Conservation (phyloP, 805 yeast genomes). For the Saturnispora ahearnii region DNA sequence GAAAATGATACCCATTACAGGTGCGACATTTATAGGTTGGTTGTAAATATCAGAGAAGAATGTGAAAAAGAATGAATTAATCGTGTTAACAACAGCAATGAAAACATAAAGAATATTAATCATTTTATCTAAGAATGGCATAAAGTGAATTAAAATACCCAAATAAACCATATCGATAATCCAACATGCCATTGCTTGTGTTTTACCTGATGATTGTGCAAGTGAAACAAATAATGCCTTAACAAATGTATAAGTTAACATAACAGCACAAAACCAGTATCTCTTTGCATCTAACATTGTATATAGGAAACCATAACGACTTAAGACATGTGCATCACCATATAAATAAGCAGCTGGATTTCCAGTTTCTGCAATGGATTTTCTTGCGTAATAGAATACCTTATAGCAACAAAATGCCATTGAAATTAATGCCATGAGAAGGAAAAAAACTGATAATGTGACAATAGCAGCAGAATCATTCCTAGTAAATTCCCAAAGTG, state of each 20-base stretch:
- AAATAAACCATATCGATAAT: conserved; percentile 66
- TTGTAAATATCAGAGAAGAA: conserved; percentile 81
- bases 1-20: conserved; percentile 89
- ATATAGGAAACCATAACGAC: conserved; percentile 81
- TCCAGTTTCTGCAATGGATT: conserved; percentile 49
- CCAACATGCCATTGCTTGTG: conserved; percentile 71
- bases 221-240: conserved; percentile 70
- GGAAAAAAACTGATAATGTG: conserved; percentile 65
- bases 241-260: conserved; percentile 50
- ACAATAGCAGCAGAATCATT: conserved; percentile 84
- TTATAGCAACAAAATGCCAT: conserved; percentile 59
- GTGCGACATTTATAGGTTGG: conserved; percentile 68
- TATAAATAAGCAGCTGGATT: conserved; percentile 85
- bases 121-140: conserved; percentile 75
- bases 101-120: conserved; percentile 71
- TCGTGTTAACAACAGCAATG: conserved; percentile 59
- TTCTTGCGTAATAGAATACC: conserved; percentile 52
- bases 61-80: conserved; percentile 76
- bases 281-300: conserved; percentile 76
- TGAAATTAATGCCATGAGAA: conserved; percentile 51
- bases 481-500: conserved; percentile 80
- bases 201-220: conserved; percentile 72
- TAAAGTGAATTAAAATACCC: conserved; percentile 47
- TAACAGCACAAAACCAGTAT: conserved; percentile 75
- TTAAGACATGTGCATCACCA: conserved; percentile 63